Base-by-base conservation (phyloP, 306 rosid species). In the Glycine soja region DNA sequence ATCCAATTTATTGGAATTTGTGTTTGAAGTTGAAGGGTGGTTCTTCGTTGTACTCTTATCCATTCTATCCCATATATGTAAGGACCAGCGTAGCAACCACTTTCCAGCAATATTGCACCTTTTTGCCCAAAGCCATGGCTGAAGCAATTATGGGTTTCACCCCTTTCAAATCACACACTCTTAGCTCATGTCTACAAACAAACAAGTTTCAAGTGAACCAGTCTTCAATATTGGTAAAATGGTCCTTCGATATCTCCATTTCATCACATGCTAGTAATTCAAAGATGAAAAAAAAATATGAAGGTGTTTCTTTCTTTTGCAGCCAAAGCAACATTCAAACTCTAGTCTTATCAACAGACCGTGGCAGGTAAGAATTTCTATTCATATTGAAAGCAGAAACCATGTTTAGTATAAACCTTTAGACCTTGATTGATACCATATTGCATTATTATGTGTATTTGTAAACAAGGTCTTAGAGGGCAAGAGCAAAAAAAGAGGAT, bases 321-420 rank as follows among this genome's bases (percentile, higher is more conserved):
- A 91, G 97, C 87, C 79, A 34, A 85, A 88, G 86, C 93, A 81
- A 83, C 69, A 79, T 77, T 79, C 95, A 74, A 71, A 86, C 50
- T 86, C 92, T 15, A 79, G 87, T 48, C 67, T 85, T 70, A 86
- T 90, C 64, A 80, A 40, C 45, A 82, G 73, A 48, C 19, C 72
- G 14, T 76, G 51, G 47, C 87, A 80, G 83, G 97, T 95, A 81
- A 80, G 84, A 47, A 9, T 24, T 24, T 24, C 30, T 42, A 42
- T 6, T 42, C 46, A 12, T 12, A 50, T 59, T 52, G 15, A 52
- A 70, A 66, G 15, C 30, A 46, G 34, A 67, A 74, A 66, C 12
- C 6, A 47, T 13, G 14, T 79, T 46, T 10, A 24, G 30, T 24
- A 24, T 24, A 24, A 24, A 24, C 30, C 30, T 24, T 24, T 24